Conservation (phyloP, 352 stramenopile genomes). For the Phytophthora fragariae region DNA sequence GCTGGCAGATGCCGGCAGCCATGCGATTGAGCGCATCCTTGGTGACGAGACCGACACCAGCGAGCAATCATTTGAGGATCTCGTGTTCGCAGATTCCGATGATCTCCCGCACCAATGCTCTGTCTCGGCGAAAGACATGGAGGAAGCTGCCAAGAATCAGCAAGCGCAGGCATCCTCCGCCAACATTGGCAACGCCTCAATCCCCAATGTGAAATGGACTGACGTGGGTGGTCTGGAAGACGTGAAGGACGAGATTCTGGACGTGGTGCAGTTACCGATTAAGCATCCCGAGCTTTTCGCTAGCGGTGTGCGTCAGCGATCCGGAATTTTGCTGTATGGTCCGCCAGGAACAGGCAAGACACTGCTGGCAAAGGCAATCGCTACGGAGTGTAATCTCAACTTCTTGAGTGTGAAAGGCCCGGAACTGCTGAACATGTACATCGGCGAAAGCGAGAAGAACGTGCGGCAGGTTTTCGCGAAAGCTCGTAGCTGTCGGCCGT, state of each 20-base stretch:
- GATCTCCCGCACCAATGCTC: conserved; percentile 28
- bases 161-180: conserved; percentile 72
- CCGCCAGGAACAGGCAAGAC: conserved; percentile 95
- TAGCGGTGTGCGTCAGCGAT: conserved; percentile 77
- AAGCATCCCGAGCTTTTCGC: conserved; percentile 88
- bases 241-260: conserved; percentile 97
- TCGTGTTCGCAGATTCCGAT: conserved; percentile 34
- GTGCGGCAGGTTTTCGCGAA: conserved; percentile 95
- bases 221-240: conserved; percentile 99
- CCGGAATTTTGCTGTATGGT: conserved; percentile 85
- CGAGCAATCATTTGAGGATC: conserved; percentile 36
- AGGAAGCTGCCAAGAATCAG: conserved; percentile 67
- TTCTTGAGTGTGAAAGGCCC: conserved; percentile 97
- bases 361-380: conserved; percentile 95
- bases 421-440: conserved; percentile 98
- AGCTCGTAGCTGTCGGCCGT: conserved; percentile 81
- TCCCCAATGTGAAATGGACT: conserved; percentile 97
- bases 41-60: conserved; percentile 25
- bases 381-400: conserved; percentile 95
- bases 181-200: conserved; percentile 72
- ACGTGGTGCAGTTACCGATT: conserved; percentile 86
- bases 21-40: conserved; percentile 60
- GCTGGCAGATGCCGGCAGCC: conserved; percentile 62
- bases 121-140: conserved; percentile 56
- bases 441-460: conserved; percentile 98